phyloP scores from a whole-genome alignment of 495 filamentous ascomycete genomes.

The Trichoderma gamsii region DNA sequence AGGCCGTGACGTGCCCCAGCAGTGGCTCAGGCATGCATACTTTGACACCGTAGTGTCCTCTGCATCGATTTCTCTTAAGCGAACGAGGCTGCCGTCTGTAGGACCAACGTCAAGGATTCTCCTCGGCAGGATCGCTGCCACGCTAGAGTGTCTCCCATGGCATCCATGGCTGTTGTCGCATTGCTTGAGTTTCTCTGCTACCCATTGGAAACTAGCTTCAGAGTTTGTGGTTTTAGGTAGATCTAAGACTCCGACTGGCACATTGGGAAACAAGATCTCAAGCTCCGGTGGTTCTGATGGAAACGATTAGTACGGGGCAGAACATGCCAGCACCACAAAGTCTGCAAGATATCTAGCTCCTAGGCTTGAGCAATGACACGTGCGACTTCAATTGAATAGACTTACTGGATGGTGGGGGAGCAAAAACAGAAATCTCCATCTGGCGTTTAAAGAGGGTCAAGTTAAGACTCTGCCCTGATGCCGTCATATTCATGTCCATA shows the following conservation, averaged over 20 bases:
- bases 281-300: neutral
- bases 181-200: neutral
- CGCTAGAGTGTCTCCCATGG: neutral
- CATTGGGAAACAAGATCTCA: neutral
- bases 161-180: constrained; percentile 5
- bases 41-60: neutral
- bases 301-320: neutral
- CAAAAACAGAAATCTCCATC: constrained; percentile 3
- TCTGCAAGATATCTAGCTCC: neutral
- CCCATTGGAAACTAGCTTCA: constrained; percentile 7
- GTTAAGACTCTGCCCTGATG: neutral
- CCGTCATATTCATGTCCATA: neutral
- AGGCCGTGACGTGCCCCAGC: constrained; percentile 13
- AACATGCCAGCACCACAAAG: neutral
- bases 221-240: neutral
- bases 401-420: neutral
- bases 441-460: neutral
- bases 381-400: neutral
- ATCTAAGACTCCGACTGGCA: neutral
- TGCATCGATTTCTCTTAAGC: neutral
- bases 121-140: neutral
- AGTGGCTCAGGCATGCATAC: constrained; percentile 18
- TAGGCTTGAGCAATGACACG: neutral
- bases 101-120: constrained; percentile 8
- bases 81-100: neutral